These are phyloP conservation scores for Parastagonospora avenae DNA, from an alignment of 2,329 filamentous ascomycete genomes.

Conservation along the genomic window DNA sequence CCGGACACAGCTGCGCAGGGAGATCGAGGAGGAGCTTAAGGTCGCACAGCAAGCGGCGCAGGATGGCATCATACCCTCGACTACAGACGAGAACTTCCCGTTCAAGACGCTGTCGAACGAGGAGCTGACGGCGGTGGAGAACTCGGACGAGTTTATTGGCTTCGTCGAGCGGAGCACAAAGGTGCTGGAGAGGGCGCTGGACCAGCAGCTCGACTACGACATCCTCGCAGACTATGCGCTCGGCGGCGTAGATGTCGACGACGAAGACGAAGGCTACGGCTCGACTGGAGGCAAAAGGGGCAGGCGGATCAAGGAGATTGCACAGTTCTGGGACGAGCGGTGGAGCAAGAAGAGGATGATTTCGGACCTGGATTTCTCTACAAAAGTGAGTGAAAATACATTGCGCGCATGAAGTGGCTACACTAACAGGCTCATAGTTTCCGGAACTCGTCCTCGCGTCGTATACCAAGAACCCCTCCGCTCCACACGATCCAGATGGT, in stretches of 20 bases:
- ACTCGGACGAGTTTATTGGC: conserved; percentile 90
- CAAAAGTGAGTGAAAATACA: conserved; percentile 63
- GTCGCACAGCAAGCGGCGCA: conserved; percentile 59
- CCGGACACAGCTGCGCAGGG: conserved; percentile 78
- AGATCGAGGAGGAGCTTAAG: conserved; percentile 91
- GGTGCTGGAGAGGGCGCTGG: conserved; percentile 92
- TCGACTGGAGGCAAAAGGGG: conserved; percentile 73
- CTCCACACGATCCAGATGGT: conserved; percentile 90
- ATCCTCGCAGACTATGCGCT: conserved; percentile 93
- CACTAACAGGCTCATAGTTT: conserved; percentile 58
- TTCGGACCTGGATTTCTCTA: conserved; percentile 92
- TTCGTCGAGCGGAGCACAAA: conserved; percentile 96
- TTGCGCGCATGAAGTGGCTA: neutral
- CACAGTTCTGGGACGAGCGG: conserved; percentile 91
- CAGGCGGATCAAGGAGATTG: conserved; percentile 80
- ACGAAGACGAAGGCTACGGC: conserved; percentile 76
- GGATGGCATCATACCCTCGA: conserved; percentile 50
- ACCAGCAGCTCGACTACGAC: conserved; percentile 94
- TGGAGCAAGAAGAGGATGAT: conserved; percentile 99
- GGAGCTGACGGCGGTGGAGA: conserved; percentile 87
- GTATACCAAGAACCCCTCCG: conserved; percentile 96
- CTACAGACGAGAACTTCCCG: conserved; percentile 66
- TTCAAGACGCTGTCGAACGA: conserved; percentile 79
- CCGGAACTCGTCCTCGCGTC: conserved; percentile 90
- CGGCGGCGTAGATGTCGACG: conserved; percentile 76